A percentile compares a stretch with the other conserved stretches of the same genome.
These are phyloP conservation scores for Hemisphaericaspora subhashii DNA, from an alignment of 1,139 yeast species.

Conservation along the genomic window DNA sequence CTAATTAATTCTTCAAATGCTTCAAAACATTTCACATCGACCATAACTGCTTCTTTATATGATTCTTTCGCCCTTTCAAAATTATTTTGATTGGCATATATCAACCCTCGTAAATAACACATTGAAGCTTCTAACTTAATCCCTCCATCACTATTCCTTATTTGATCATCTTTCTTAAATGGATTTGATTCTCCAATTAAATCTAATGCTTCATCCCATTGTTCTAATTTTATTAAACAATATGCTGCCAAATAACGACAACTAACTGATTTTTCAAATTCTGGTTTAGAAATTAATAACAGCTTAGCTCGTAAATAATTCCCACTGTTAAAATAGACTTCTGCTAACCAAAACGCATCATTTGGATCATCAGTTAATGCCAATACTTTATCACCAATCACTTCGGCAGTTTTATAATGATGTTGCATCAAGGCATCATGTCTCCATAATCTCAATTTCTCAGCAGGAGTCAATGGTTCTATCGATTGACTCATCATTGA, in stretches of 20 bases:
- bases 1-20: conserved; percentile 81
- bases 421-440: conserved; percentile 94
- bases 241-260: conserved; percentile 84
- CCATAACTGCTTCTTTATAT: conserved; percentile 80
- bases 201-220: conserved; percentile 88
- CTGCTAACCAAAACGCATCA: conserved; percentile 97
- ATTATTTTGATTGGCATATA: conserved; percentile 80
- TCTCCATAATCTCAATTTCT: conserved; percentile 85
- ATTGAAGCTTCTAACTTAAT: conserved; percentile 83
- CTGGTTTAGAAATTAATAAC: conserved; percentile 46
- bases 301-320: conserved; percentile 79
- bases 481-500: background rate
- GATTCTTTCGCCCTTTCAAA: conserved; percentile 87
- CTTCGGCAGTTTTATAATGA: conserved; percentile 86
- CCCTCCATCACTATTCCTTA: conserved; percentile 64
- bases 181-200: conserved; percentile 85
- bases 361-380: conserved; percentile 81
- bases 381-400: conserved; percentile 83
- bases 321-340: conserved; percentile 75
- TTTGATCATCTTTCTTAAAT: conserved; percentile 35
- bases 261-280: conserved; percentile 52
- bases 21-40: conserved; percentile 91
- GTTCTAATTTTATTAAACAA: conserved; percentile 69
- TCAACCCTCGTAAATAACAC: conserved; percentile 81
- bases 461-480: conserved; percentile 74